phyloP scores from a whole-genome alignment of 2,329 filamentous ascomycete species.

The Rosellinia necatrix region DNA sequence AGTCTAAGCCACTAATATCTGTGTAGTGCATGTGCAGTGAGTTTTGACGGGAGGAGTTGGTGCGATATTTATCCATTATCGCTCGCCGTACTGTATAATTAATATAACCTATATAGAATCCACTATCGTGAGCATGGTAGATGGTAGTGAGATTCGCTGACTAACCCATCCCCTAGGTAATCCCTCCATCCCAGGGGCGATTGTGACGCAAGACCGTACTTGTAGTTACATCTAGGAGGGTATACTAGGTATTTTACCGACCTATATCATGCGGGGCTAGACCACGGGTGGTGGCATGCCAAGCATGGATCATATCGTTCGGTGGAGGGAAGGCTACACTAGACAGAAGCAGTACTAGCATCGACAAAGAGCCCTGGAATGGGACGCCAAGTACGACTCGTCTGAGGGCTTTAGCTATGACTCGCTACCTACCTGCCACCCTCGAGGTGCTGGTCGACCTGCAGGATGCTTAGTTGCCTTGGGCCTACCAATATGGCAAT shows the following conservation, averaged over 20 bases:
- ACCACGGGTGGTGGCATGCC: conserved; percentile 2
- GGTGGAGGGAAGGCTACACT: not conserved
- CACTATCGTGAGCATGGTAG: not conserved
- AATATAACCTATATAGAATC: not conserved
- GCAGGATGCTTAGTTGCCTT: too few species aligned
- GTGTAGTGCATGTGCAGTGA: too few species aligned
- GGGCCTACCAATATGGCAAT: too few species aligned
- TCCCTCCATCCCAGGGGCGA: not conserved
- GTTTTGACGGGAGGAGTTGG: too few species aligned
- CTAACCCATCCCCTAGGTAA: not conserved
- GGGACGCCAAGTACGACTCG: not conserved
- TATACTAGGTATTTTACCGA: not conserved
- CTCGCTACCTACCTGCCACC: conserved; percentile 21
- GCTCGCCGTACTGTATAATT: too few species aligned
- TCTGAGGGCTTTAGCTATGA: conserved; percentile 15
- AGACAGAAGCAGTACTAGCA: conserved; percentile 1
- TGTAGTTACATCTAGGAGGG: too few species aligned
- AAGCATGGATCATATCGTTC: conserved; percentile 13
- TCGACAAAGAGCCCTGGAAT: not conserved
- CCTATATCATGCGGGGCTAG: conserved; percentile 2
- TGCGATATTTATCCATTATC: too few species aligned
- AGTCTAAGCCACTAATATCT: too few species aligned
- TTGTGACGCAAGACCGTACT: conserved; percentile 11
- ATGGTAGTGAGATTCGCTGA: not conserved
- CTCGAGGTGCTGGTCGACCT: conserved; percentile 18